A percentile compares a stretch with the other conserved stretches of the same genome.
phyloP scores from a whole-genome alignment of 306 rosid species.

The Trifolium subterraneum region DNA sequence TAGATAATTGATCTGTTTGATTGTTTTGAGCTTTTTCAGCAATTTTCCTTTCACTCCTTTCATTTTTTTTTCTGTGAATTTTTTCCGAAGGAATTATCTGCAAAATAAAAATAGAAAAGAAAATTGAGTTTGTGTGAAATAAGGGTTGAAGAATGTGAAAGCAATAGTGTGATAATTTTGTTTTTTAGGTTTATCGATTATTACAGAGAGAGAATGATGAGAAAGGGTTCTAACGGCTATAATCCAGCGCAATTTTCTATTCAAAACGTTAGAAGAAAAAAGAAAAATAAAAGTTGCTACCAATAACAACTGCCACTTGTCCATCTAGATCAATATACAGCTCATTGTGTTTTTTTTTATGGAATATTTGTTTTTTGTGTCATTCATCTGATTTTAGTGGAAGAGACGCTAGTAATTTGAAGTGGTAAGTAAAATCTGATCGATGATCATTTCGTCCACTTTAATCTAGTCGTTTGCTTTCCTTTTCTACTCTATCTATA shows the following conservation, averaged over 20 bases:
- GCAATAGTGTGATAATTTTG: not conserved
- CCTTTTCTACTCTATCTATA: too few relatives aligned
- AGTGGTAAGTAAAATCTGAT: too few relatives aligned
- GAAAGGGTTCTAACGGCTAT: constrained; percentile 52
- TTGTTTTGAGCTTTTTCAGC: constrained; percentile 83
- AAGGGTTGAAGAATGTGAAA: constrained; percentile 12
- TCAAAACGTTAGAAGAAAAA: not conserved
- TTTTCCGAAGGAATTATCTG: constrained; percentile 26
- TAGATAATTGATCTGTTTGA: constrained; percentile 59
- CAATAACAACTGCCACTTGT: constrained; percentile 17
- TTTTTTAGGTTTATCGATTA: constrained; percentile 22
- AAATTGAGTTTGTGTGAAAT: constrained; percentile 1
- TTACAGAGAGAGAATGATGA: not conserved
- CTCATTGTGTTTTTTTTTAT: too few relatives aligned
- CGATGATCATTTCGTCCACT: too few relatives aligned
- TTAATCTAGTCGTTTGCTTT: too few relatives aligned
- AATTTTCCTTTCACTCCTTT: constrained; percentile 76
- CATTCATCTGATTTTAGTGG: too few relatives aligned
- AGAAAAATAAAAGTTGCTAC: not conserved
- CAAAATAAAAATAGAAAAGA: not conserved
- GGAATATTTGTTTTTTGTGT: too few relatives aligned
- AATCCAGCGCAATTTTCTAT: constrained; percentile 31
- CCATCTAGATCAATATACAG: not conserved
- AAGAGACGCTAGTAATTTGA: too few relatives aligned
- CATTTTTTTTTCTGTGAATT: constrained; percentile 41